Evolutionary conservation across 2,329 filamentous ascomycete genomes (phyloP).

Genomic region (Trichophyton verrucosum): DNA sequence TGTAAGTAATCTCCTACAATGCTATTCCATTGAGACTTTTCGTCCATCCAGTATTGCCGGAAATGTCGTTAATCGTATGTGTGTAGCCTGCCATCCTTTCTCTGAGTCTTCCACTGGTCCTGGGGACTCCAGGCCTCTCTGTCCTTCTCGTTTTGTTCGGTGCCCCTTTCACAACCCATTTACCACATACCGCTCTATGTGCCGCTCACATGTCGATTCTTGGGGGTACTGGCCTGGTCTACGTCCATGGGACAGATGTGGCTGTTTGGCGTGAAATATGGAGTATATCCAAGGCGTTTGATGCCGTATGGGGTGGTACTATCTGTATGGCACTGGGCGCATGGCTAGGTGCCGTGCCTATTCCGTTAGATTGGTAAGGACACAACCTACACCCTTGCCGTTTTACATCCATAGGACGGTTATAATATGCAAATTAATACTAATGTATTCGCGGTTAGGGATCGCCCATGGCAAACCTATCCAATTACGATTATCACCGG

Average conservation of each 20-base stretch:
- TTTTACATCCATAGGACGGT: not conserved
- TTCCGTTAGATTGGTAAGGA: slow-evolving; percentile 78
- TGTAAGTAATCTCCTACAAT: slow-evolving; percentile 11
- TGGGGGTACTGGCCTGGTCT: slow-evolving; percentile 66
- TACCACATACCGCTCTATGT: slow-evolving; percentile 64
- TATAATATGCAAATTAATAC: not conserved
- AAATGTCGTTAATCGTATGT: not conserved
- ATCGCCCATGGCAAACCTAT: slow-evolving; percentile 98
- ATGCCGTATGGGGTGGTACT: slow-evolving; percentile 71
- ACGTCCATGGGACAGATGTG: slow-evolving; percentile 67
- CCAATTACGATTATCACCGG: slow-evolving; percentile 83
- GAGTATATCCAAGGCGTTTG: slow-evolving; percentile 58
- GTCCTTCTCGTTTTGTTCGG: slow-evolving; percentile 72
- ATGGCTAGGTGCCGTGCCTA: slow-evolving; percentile 89
- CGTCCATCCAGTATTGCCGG: no score
- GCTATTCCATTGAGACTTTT: no score
- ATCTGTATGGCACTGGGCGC: slow-evolving; percentile 69
- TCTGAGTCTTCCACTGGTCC: slow-evolving; percentile 41
- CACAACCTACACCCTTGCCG: not conserved
- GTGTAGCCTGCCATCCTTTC: slow-evolving; percentile 57
- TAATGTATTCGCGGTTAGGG: slow-evolving; percentile 33
- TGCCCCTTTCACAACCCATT: slow-evolving; percentile 73
- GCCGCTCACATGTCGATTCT: slow-evolving; percentile 73
- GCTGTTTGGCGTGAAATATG: slow-evolving; percentile 58
- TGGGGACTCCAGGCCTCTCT: slow-evolving; percentile 46